Base-by-base conservation (phyloP, 2,329 filamentous ascomycete species). In the Neonectria punicea region DNA sequence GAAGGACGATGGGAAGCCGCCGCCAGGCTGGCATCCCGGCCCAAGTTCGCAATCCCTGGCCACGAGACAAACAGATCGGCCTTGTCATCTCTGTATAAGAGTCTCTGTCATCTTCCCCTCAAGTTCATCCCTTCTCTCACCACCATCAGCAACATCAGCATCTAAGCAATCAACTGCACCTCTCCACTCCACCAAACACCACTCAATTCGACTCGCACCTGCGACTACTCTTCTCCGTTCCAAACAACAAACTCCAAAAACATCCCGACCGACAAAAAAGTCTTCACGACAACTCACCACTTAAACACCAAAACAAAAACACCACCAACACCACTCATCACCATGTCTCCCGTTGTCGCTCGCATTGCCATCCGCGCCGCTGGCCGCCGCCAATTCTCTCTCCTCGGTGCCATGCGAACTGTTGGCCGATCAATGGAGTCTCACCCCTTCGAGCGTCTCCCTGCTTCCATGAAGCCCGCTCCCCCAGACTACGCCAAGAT, bases 391-490 rank as follows among this genome's bases (percentile, higher is more conserved):
- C 76, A 77, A 20, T 79, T 79, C 70, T 80, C 79, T 63, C 70
- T 79, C 43, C 68, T 79, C 46, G 67, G 65, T 36, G 65, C 73
- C n/a, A 72, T 79, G 70, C 77, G 79, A 59, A 73, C 70, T 39
- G 74, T 74, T 39, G 75, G 73, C 41, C 77, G 77, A 58, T 69
- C 74, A 36, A 74, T 78, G 69, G 79, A 80, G 66, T 47, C 78
- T 59, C 79, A 80, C 57, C 77, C 78, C 58, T 79, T 80, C 51
- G 74, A 79, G 69, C 75, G 78, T 53, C 66, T 78, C 14, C 70
- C 78, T 47, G 56, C 67, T 16, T 67, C 70, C 22, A 74, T 75
- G 56, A 69, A 70, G 63, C 51, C 74, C 13, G 75, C 75, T n/a
- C 63, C 59, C 34, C 72, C 71, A 46, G 76, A 80, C 63, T 81